phyloP scores from a whole-genome alignment of 2,329 filamentous ascomycete genomes.

The Dissoconium aciculare region DNA sequence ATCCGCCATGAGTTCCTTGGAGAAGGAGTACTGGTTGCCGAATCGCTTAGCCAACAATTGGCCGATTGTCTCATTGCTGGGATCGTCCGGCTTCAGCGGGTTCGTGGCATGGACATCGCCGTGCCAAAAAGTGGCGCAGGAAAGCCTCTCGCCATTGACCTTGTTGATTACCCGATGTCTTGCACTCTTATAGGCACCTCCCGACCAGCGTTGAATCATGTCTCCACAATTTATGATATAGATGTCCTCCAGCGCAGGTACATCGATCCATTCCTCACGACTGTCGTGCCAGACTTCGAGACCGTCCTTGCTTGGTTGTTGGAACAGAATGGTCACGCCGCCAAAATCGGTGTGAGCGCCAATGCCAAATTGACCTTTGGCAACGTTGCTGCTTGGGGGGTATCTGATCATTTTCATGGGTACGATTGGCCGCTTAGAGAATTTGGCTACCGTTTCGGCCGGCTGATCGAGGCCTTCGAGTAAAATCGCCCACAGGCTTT shows the following conservation, averaged over 20 bases:
- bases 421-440: neutral
- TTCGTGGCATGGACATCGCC: conserved; percentile 1
- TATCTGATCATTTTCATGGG: neutral
- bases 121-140: conserved; percentile 1
- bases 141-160: neutral
- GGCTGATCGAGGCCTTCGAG: neutral
- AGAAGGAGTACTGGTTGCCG: neutral
- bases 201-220: conserved; percentile 3
- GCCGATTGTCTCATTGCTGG: neutral
- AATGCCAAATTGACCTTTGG: neutral
- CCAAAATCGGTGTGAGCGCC: neutral
- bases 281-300: conserved; percentile 1
- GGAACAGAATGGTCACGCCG: neutral
- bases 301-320: conserved; percentile 1
- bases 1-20: too few relatives aligned
- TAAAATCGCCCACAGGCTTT: neutral
- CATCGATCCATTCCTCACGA: neutral
- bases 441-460: neutral
- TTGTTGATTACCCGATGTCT: conserved; percentile 5
- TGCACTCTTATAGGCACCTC: conserved; percentile 1
- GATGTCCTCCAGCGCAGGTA: neutral
- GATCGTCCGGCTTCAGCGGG: conserved; percentile 2
- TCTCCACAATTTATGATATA: conserved; percentile 3
- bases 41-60: conserved; percentile 1
- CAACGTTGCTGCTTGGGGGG: neutral